These are phyloP conservation scores for Euphorbia tirucalli DNA, from an alignment of 345 rosid species.

Conservation along the genomic window DNA sequence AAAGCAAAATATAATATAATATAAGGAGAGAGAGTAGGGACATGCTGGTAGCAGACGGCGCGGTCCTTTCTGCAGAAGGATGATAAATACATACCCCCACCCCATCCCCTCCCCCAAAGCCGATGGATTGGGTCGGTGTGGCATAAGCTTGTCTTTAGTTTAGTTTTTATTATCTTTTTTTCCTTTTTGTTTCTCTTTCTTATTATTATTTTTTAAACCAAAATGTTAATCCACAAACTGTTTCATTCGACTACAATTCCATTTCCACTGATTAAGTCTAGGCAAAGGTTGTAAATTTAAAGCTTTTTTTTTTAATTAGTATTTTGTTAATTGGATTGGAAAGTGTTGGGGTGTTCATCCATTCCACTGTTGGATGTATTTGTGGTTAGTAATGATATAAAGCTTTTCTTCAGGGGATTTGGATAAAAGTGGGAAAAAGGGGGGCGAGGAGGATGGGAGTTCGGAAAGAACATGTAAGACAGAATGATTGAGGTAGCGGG, in stretches of 20 bases:
- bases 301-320: too few relatives aligned
- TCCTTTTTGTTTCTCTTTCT: not conserved
- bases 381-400: not conserved
- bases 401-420: not conserved
- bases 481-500: conserved; percentile 15
- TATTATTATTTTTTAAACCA: not conserved
- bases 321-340: too few relatives aligned
- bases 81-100: not conserved
- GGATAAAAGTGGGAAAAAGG: not conserved
- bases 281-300: not conserved
- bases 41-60: conserved; percentile 34
- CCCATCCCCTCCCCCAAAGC: conserved; percentile 10
- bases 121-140: not conserved
- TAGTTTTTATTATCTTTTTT: not conserved
- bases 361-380: not conserved
- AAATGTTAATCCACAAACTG: not conserved
- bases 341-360: too few relatives aligned
- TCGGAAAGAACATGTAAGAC: not conserved
- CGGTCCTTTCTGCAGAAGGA: conserved; percentile 24
- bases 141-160: not conserved
- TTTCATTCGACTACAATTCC: too few relatives aligned
- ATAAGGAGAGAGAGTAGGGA: not conserved
- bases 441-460: too few relatives aligned
- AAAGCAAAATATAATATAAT: not conserved
- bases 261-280: too few relatives aligned